Evolutionary conservation across 768 basidiomycete species (phyloP), one percentile per base, ranked within the genome.

Genomic region (Macrolepiota albuminosa): DNA sequence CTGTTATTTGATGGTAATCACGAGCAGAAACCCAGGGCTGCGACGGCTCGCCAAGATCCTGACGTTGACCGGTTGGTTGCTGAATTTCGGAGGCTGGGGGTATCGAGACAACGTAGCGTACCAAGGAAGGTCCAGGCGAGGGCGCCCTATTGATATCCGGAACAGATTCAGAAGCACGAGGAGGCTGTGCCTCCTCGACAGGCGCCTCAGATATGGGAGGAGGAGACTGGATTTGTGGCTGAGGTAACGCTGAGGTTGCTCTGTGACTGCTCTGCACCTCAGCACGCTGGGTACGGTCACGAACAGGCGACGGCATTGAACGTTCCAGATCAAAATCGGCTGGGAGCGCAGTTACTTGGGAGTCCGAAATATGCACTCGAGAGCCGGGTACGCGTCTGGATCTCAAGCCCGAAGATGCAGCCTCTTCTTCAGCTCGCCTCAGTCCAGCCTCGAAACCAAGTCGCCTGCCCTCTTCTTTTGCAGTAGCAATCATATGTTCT

Each of bases 391-490:
- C 11, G n/a, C 40, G 31, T 29, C 37, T 36, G 26, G 10, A 6
- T 21, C 48, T 42, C 24, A 5, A 18, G 9, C 39, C n/a, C 18
- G 24, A 3, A 48, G n/a, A 60, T 29, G 58, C 57, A 34, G 69
- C 63, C 59, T 77, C 74, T 26, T 71, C 63, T 26, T 71, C 70
- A 2, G 76, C 77, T 49, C 73, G 72, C 58, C 69, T 67, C 75
- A 78, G 55, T 63, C 86, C 76, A 74, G 79, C 76, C 71, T 80
- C 72, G 72, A 81, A 70, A 64, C 86, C 71, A 70, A 70, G 65
- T 68, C 71, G 77, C 56, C 84, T 75, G 4, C 86, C 86, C 64
- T 87, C 84, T 57, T 86, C 84, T 56, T 81, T 75, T 1, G 86
- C 86, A 49, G 72, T 62, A 56, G 81, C 75, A 21, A 86, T 71